These are phyloP conservation scores for Allantophomopsis cytisporea DNA, from an alignment of 2,329 filamentous ascomycete species.

Conservation along the genomic window DNA sequence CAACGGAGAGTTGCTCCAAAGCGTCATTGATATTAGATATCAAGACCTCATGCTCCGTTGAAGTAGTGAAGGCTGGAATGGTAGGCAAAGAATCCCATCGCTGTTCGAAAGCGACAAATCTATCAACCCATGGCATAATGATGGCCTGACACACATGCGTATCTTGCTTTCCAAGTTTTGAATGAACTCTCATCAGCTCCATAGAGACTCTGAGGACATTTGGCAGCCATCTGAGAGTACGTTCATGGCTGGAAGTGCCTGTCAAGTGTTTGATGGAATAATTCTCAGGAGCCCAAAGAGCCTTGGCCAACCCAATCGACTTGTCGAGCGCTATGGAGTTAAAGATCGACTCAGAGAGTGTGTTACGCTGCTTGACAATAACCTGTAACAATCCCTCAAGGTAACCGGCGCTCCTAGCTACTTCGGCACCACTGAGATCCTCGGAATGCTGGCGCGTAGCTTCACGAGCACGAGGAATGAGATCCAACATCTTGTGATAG, in stretches of 20 bases:
- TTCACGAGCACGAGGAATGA: conserved; percentile 54
- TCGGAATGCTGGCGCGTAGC: conserved; percentile 63
- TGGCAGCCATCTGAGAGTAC: conserved; percentile 43
- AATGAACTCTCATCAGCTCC: conserved; percentile 52
- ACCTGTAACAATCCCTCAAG: conserved; percentile 73
- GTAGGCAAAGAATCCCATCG: conserved; percentile 26
- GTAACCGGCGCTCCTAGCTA: conserved; percentile 66
- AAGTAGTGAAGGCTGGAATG: conserved; percentile 37
- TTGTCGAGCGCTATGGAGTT: conserved; percentile 8
- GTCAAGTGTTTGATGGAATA: conserved; percentile 8
- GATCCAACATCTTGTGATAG: conserved; percentile 67
- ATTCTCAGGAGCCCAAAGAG: neutral
- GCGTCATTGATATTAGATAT: conserved; percentile 7
- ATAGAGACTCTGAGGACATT: conserved; percentile 51
- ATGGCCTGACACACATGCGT: conserved; percentile 8
- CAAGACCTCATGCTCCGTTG: conserved; percentile 18
- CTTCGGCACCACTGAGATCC: conserved; percentile 71
- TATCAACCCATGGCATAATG: conserved; percentile 31
- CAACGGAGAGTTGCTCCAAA: conserved; percentile 5
- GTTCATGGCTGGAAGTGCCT: conserved; percentile 12
- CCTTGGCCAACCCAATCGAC: neutral
- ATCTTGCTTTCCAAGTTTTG: conserved; percentile 38
- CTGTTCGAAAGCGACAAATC: conserved; percentile 28
- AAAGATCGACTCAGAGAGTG: conserved; percentile 7
- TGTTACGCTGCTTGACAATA: conserved; percentile 43